Conservation (phyloP, 257 asterid genomes). For the Sherardia arvensis region DNA sequence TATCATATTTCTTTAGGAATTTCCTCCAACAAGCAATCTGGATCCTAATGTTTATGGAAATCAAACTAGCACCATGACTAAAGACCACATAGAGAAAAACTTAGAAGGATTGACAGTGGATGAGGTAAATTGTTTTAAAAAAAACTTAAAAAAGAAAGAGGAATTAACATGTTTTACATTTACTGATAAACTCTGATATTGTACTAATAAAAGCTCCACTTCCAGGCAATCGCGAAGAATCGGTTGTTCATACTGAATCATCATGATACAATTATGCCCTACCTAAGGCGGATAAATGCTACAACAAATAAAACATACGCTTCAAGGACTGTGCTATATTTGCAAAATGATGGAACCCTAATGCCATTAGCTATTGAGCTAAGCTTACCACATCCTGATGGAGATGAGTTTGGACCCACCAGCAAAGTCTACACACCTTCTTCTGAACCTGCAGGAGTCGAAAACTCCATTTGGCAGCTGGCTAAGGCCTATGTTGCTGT, state of each 20-base stretch:
- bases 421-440: conserved; percentile 57
- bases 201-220: neutral
- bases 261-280: conserved; percentile 62
- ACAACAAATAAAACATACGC: conserved; percentile 55
- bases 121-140: conserved; percentile 28
- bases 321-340: conserved; percentile 54
- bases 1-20: conserved; percentile 33
- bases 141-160: too few species aligned
- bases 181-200: neutral
- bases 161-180: neutral
- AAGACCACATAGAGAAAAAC: conserved; percentile 32
- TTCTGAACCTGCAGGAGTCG: conserved; percentile 33
- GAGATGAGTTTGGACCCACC: conserved; percentile 38
- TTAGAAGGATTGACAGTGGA: conserved; percentile 43
- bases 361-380: conserved; percentile 73
- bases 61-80: conserved; percentile 48
- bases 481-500: conserved; percentile 77
- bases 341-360: conserved; percentile 53
- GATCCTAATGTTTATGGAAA: conserved; percentile 47
- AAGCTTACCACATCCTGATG: conserved; percentile 62
- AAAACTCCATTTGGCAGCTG: conserved; percentile 56
- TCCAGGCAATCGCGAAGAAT: conserved; percentile 40
- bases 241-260: conserved; percentile 56
- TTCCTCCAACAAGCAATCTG: conserved; percentile 59
- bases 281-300: conserved; percentile 48